Percentiles rank a stretch among this genome's conserved stretches.
Evolutionary conservation across 1,284 basidiomycete genomes (phyloP).

Genomic region (Moesziomyces sp.): DNA sequence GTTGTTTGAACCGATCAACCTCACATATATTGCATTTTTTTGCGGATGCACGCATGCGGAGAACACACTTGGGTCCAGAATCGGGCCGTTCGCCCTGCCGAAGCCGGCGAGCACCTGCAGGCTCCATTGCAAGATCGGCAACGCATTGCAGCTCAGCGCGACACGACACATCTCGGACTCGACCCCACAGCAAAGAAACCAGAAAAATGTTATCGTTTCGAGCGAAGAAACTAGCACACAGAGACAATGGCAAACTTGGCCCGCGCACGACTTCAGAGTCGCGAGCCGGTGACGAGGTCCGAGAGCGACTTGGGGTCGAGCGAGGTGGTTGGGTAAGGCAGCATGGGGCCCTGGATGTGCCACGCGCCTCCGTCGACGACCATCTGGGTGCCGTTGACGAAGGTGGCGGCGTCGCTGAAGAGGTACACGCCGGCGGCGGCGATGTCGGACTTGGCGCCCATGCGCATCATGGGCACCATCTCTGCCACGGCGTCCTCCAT

Average conservation of each 20-base stretch:
- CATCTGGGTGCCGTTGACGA: constrained; percentile 75
- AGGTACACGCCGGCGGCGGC: constrained; percentile 85
- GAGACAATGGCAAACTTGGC: too few relatives aligned
- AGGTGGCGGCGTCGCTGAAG: constrained; percentile 86
- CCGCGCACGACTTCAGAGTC: constrained; percentile 12
- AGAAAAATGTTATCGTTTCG: neutral
- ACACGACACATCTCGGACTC: too few relatives aligned
- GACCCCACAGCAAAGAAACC: too few relatives aligned
- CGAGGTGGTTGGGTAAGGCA: constrained; percentile 61
- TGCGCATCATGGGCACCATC: constrained; percentile 61
- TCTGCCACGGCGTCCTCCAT: constrained; percentile 57
- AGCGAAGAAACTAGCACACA: neutral
- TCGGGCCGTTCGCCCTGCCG: too few relatives aligned
- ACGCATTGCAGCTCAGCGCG: too few relatives aligned
- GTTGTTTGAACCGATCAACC: neutral
- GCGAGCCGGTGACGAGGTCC: constrained; percentile 47
- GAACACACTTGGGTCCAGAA: too few relatives aligned
- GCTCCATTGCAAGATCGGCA: too few relatives aligned
- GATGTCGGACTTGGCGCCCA: constrained; percentile 74
- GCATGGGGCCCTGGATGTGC: constrained; percentile 56
- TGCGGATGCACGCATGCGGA: neutral
- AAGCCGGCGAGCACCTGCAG: too few relatives aligned
- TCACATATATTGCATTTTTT: too few relatives aligned
- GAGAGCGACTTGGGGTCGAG: constrained; percentile 57
- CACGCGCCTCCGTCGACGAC: constrained; percentile 57